Evolutionary conservation across 768 basidiomycete species (phyloP), one percentile per base, ranked within the genome.

Genomic region (Tephrocybe sp.): DNA sequence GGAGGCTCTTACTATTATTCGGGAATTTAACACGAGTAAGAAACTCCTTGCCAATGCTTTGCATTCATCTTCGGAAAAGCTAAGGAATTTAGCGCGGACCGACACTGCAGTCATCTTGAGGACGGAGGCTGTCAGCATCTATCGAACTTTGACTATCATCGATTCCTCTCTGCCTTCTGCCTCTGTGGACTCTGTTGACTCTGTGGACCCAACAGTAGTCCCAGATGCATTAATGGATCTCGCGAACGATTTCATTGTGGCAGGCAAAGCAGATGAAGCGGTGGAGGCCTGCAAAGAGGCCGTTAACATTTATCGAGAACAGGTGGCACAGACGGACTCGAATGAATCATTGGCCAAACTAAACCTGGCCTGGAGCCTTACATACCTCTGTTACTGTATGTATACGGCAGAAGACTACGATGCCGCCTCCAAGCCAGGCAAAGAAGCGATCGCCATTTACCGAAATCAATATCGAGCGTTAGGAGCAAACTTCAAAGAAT

Each of bases 121-220:
- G 29, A 50, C 7, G 12, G 54, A 55, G 45, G 49, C 50, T 33
- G 41, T 55, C 30, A 50, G 22, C 12, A 55, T 55, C 4, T 55
- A 55, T 41, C 49, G 54, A 9, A 45, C 40, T 15, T 15, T 51
- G 9, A 10, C 21, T 7, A 44, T 42, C 18, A 49, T 23, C 10
- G 30, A 37, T 2, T 4, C 36, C 9, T 43, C 34, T 15, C 27
- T 39, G 12, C 16, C 46, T 30, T 41, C 44, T 27, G 13, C 21
- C 3, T 16, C 34, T 15, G 21, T 13, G 4, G 49, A 50, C 11
- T 25, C 38, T 13, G 29, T 50, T 4, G 22, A 37, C n/a, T n/a
- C n/a, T n/a, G n/a, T n/a, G n/a, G n/a, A n/a, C 12, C 18, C 34
- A 16, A 16, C 11, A 8, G 42, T 41, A 12, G 40, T 55, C 1